phyloP scores from a whole-genome alignment of 2,329 filamentous ascomycete species.

The Nigrospora osmanthi region DNA sequence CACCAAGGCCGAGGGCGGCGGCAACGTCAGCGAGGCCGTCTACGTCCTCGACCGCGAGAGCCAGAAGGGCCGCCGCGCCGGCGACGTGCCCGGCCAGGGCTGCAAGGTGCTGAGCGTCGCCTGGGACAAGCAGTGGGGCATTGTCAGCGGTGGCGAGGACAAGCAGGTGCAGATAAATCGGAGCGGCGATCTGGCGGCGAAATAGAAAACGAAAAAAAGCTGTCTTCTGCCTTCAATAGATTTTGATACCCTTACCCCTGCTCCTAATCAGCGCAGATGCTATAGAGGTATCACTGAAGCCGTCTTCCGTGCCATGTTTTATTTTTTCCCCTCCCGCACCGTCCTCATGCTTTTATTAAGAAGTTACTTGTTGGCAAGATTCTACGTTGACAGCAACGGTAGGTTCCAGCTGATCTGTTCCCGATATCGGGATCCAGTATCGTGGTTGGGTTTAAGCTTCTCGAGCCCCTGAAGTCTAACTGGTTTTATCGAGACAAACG shows the following conservation, averaged over 20 bases:
- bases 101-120: constrained; percentile 83
- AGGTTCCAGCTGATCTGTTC: too few relatives aligned
- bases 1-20: constrained; percentile 51
- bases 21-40: constrained; percentile 64
- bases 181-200: constrained; percentile 39
- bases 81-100: constrained; percentile 63
- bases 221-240: background rate
- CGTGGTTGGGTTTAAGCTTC: too few relatives aligned
- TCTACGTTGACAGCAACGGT: too few relatives aligned
- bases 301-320: too few relatives aligned
- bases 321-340: too few relatives aligned
- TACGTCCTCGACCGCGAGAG: constrained; percentile 71
- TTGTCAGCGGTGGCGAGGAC: constrained; percentile 88
- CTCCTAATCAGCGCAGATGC: background rate
- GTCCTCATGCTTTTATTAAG: too few relatives aligned
- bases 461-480: too few relatives aligned
- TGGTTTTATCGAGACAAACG: too few relatives aligned
- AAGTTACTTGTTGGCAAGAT: too few relatives aligned
- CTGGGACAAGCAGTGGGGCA: constrained; percentile 82
- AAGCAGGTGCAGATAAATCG: constrained; percentile 90
- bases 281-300: too few relatives aligned
- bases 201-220: background rate
- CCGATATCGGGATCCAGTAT: too few relatives aligned
- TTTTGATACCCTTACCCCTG: background rate
- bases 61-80: constrained; percentile 54